Percentiles rank a stretch among this genome's conserved stretches.
Evolutionary conservation across 495 filamentous ascomycete species (phyloP).

Genomic region (Aspergillus egyptiacus): DNA sequence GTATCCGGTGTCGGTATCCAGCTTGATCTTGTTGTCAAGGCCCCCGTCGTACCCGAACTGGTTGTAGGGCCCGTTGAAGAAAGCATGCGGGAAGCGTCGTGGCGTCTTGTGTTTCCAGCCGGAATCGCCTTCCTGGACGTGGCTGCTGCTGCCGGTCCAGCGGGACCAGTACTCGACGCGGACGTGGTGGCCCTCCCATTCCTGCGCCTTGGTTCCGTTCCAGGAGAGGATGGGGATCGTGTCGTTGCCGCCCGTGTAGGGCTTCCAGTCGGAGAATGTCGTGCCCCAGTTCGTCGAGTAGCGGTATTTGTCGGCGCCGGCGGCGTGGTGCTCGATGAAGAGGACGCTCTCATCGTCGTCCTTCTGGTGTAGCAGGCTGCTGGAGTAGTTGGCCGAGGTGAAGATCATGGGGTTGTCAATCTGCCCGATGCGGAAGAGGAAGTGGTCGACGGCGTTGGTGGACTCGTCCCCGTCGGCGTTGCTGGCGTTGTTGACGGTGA

Average conservation of each 20-base stretch:
- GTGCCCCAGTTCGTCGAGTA: slow-evolving; percentile 58
- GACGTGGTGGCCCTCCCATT: slow-evolving; percentile 61
- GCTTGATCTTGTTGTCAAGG: slow-evolving; percentile 47
- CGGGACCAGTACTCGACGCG: slow-evolving; percentile 62
- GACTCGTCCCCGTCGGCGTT: slow-evolving; percentile 25
- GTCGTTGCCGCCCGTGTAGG: slow-evolving; percentile 47
- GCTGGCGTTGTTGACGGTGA: slow-evolving; percentile 54
- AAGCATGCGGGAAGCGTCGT: slow-evolving; percentile 58
- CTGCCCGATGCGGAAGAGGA: slow-evolving; percentile 52
- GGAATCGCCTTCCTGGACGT: slow-evolving; percentile 57
- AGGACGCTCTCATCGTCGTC: slow-evolving; percentile 32
- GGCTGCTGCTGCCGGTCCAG: slow-evolving; percentile 56
- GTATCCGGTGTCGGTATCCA: slow-evolving; percentile 40
- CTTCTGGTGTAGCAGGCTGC: slow-evolving; percentile 38
- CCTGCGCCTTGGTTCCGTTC: slow-evolving; percentile 54
- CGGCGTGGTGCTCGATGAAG: slow-evolving; percentile 52
- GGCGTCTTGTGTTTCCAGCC: slow-evolving; percentile 28
- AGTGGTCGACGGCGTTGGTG: slow-evolving; percentile 49
- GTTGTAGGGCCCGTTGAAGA: slow-evolving; percentile 59
- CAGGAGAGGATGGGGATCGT: slow-evolving; percentile 43
- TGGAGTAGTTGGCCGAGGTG: slow-evolving; percentile 52
- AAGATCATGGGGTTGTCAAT: slow-evolving; percentile 58
- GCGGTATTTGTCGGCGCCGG: slow-evolving; percentile 58
- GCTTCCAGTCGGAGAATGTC: slow-evolving; percentile 52
- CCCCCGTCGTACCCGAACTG: slow-evolving; percentile 63